phyloP scores from a whole-genome alignment of 441 rosid species.

The Syzygium syzygioides region DNA sequence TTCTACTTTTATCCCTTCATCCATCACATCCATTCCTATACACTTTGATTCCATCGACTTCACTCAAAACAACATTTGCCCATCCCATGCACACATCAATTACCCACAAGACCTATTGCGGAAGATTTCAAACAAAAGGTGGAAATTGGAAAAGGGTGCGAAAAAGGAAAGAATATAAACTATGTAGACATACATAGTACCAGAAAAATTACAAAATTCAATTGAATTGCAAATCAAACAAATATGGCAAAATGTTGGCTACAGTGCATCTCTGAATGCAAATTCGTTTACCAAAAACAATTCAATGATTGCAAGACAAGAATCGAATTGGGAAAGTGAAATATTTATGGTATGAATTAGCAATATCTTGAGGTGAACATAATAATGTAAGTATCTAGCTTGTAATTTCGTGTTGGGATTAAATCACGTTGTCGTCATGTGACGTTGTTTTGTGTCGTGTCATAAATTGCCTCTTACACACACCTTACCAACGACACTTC shows the following conservation, averaged over 20 bases:
- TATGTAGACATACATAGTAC: background rate
- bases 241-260: background rate
- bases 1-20: no score
- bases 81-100: no score
- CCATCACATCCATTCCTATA: no score
- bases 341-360: background rate
- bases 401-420: background rate
- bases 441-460: background rate
- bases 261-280: background rate
- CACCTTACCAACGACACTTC: background rate
- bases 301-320: background rate
- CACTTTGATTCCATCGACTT: no score
- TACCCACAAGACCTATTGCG: no score
- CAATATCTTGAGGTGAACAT: background rate
- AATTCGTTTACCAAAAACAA: background rate
- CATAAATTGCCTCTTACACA: background rate
- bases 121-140: background rate
- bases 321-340: background rate
- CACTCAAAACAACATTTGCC: no score
- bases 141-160: background rate
- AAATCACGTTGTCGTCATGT: background rate
- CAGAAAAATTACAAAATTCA: background rate
- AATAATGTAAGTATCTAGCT: background rate
- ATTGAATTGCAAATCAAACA: background rate
- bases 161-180: background rate